Conservation (phyloP, 2,329 filamentous ascomycete species). For the Fusarium sp. region DNA sequence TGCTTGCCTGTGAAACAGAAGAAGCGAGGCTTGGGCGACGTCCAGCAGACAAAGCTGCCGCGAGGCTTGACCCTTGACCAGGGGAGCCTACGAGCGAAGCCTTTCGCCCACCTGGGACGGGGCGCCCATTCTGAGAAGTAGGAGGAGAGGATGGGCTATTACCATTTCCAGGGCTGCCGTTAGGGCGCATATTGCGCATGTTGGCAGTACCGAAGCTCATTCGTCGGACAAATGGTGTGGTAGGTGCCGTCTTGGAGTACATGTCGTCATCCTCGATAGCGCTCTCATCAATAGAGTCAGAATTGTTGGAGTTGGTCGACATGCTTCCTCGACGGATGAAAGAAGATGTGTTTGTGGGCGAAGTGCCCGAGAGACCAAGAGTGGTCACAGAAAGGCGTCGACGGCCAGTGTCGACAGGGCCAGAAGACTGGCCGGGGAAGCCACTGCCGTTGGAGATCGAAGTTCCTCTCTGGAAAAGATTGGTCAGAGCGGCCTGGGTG, state of each 20-base stretch:
- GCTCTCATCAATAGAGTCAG: constrained; percentile 76
- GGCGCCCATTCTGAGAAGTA: constrained; percentile 50
- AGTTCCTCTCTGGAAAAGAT: constrained; percentile 69
- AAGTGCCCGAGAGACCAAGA: constrained; percentile 77
- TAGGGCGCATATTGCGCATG: constrained; percentile 67
- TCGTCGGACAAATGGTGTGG: constrained; percentile 82
- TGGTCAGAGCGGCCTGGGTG: constrained; percentile 67
- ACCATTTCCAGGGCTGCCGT: constrained; percentile 74
- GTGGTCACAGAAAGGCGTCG: constrained; percentile 81
- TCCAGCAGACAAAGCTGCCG: constrained; percentile 51
- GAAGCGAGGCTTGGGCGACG: constrained; percentile 55
- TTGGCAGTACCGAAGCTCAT: constrained; percentile 91
- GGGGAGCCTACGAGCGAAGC: constrained; percentile 45
- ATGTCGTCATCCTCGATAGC: constrained; percentile 78
- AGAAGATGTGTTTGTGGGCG: constrained; percentile 67
- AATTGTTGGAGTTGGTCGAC: constrained; percentile 70
- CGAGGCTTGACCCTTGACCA: constrained; percentile 49
- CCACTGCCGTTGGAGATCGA: constrained; percentile 59
- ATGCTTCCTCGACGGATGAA: constrained; percentile 74
- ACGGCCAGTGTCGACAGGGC: constrained; percentile 67
- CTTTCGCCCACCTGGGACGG: constrained; percentile 51
- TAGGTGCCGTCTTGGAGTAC: constrained; percentile 69
- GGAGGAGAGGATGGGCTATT: constrained; percentile 62
- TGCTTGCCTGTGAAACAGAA: constrained; percentile 67
- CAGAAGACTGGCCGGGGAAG: constrained; percentile 56